Base-by-base conservation (phyloP, 768 basidiomycete genomes). In the Leccinum pellstonianum region DNA sequence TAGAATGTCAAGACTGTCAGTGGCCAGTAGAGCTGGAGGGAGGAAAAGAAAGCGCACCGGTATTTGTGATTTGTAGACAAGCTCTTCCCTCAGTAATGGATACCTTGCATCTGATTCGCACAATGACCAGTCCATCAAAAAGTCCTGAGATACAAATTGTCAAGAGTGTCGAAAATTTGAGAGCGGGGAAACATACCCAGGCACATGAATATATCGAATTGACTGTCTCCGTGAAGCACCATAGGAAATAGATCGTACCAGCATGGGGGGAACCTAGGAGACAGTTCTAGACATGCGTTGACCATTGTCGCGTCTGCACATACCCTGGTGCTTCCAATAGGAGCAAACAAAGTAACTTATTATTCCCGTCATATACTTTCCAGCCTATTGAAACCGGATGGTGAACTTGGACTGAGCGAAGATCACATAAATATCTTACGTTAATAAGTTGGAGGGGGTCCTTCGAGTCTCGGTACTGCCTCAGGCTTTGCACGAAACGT, bases 81-180 rank as follows among this genome's bases (percentile, higher is more conserved):
- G 75, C 48, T 96, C 91, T 3, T 77, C 70, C 14, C 95, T 83
- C 1, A 98, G 80, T 35, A 91, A 75, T 12, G 76, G 81, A 63
- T 88, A 78, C 60, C 68, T 77, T 3, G 78, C 77, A 55, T 78
- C 85, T 3, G 80, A 77, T 58, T 83, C 79, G 33, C 91, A 76
- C 27, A 98, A 67, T 0, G 92, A 93, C 95, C 95, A 98, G 71
- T 98, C 95, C 86, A 96, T 91, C n/a, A 91, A 70, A 33, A 94
- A 75, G 69, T 96, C 93, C 93, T 91, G 63, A 43, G 38, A 46
- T 37, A n/a, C 35, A 4, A 7, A n/a, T 25, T 33, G 38, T 48
- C 10, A 48, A 7, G 29, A 21, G 3, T 8, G 3, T 51, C 15
- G 3, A 29, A 23, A 8, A 6, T 9, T 25, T 17, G 1, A 5